Conservation (phyloP, 768 basidiomycete species). For the Leccinum longicurvipes region DNA sequence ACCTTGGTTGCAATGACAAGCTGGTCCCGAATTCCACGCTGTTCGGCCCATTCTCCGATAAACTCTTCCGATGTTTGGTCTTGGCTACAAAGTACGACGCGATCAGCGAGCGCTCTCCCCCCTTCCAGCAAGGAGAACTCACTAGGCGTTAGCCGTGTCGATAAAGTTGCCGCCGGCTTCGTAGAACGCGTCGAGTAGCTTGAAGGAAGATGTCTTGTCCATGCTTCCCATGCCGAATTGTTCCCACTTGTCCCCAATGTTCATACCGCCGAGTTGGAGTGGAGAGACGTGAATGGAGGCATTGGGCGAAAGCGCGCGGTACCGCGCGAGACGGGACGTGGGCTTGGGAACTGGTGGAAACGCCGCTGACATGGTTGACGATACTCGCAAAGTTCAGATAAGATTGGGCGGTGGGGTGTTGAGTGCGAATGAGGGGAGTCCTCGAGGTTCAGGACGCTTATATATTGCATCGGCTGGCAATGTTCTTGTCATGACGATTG, state of each 20-base stretch:
- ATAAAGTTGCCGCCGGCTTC: background rate
- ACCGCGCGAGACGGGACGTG: background rate
- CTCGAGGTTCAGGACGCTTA: background rate
- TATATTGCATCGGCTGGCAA: background rate
- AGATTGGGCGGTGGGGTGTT: too few relatives aligned
- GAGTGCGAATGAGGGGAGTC: too few relatives aligned
- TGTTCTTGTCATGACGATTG: background rate
- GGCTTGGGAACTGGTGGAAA: background rate
- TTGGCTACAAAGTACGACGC: constrained; percentile 33
- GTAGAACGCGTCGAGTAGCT: background rate
- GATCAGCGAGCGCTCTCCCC: background rate
- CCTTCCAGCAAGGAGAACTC: background rate
- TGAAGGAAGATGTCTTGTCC: background rate
- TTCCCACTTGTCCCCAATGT: background rate
- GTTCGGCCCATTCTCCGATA: constrained; percentile 50
- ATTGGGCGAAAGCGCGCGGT: background rate
- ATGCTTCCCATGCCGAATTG: background rate
- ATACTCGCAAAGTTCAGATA: background rate
- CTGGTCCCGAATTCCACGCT: constrained; percentile 42
- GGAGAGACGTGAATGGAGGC: background rate
- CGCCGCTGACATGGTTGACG: background rate
- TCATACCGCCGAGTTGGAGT: background rate
- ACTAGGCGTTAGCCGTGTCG: background rate
- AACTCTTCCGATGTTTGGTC: constrained; percentile 54
- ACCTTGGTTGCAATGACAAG: constrained; percentile 45